phyloP scores from a whole-genome alignment of 345 rosid species.

The Erodium maritimum region DNA sequence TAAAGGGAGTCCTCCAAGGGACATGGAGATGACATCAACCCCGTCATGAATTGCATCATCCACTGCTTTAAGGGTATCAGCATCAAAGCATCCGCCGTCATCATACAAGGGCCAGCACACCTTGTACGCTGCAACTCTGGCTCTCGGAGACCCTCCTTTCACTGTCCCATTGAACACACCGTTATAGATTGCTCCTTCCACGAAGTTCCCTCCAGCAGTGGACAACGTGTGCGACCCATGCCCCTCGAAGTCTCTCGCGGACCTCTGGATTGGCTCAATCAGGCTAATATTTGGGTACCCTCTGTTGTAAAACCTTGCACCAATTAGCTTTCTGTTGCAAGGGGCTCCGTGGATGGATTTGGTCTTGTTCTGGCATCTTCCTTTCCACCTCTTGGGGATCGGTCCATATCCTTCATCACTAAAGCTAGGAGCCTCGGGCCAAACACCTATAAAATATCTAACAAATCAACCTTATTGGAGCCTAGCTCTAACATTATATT shows the following conservation, averaged over 20 bases:
- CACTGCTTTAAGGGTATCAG: conserved; percentile 32
- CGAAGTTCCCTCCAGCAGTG: conserved; percentile 34
- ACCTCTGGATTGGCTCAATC: not conserved
- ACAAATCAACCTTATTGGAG: too few species aligned
- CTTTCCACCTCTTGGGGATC: conserved; percentile 14
- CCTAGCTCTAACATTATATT: too few species aligned
- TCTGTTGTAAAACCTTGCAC: conserved; percentile 14
- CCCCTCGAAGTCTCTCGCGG: conserved; percentile 30
- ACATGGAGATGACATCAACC: conserved; percentile 41
- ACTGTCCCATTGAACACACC: conserved; percentile 29
- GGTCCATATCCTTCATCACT: conserved; percentile 13
- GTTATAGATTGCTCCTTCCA: conserved; percentile 17
- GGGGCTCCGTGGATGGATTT: not conserved
- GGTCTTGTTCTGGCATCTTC: conserved; percentile 10
- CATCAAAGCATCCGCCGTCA: conserved; percentile 25
- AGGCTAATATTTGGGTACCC: not conserved
- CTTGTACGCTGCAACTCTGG: conserved; percentile 49
- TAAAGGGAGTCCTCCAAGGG: conserved; percentile 23
- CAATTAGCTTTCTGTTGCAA: conserved; percentile 18
- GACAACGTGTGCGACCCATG: conserved; percentile 53
- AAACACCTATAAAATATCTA: conserved; percentile 6
- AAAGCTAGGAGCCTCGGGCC: conserved; percentile 21
- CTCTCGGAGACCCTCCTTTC: conserved; percentile 47
- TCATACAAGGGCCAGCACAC: conserved; percentile 31
- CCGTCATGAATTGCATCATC: conserved; percentile 48